Conservation (phyloP, 306 rosid genomes). For the Glycine soja region DNA sequence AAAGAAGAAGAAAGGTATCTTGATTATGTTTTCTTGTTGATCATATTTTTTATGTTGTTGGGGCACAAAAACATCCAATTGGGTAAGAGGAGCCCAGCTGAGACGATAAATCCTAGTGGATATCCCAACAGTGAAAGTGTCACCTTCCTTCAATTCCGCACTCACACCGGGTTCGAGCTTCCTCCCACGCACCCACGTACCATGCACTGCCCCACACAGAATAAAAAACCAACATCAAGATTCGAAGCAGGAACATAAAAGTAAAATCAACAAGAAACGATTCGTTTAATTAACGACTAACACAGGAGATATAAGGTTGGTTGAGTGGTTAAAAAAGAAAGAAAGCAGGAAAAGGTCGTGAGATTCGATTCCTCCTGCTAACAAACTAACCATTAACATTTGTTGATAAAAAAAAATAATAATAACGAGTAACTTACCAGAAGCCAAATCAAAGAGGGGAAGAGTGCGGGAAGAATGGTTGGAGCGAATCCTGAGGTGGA, state of each 20-base stretch:
- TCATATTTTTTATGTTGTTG: constrained; percentile 27
- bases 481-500: constrained; percentile 76
- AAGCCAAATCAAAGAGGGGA: constrained; percentile 66
- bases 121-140: constrained; percentile 69
- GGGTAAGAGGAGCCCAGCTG: constrained; percentile 68
- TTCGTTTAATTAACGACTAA: not conserved
- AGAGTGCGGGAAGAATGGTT: constrained; percentile 59
- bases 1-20: constrained; percentile 49
- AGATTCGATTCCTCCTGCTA: no score
- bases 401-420: no score
- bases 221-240: constrained; percentile 37
- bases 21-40: constrained; percentile 22
- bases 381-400: no score
- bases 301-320: no score
- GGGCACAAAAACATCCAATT: constrained; percentile 33
- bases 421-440: constrained; percentile 50
- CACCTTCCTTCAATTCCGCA: constrained; percentile 69
- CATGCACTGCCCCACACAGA: constrained; percentile 69
- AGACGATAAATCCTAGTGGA: constrained; percentile 76
- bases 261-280: not conserved
- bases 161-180: constrained; percentile 62
- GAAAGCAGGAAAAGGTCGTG: no score
- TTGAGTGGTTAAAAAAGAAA: no score
- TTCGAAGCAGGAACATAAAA: not conserved
- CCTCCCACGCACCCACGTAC: constrained; percentile 78